Conservation (phyloP, 1,284 basidiomycete species). For the Microbotryum silenes-acaulis region DNA sequence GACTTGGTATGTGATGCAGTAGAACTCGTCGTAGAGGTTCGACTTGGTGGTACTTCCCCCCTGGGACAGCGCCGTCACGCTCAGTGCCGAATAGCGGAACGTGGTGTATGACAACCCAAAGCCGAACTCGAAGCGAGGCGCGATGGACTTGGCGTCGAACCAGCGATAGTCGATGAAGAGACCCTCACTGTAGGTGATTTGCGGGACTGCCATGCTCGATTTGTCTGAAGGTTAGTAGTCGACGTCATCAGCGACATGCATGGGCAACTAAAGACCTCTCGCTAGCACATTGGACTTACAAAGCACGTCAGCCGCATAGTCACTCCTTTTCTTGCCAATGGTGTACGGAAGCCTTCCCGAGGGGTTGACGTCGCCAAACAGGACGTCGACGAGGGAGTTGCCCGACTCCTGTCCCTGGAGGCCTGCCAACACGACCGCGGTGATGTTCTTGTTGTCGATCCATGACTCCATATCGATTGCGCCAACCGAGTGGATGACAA, state of each 20-base stretch:
- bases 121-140: conserved; percentile 46
- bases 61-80: conserved; percentile 25
- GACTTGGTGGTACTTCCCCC: neutral
- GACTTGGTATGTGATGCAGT: conserved; percentile 42
- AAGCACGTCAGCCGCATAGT: conserved; percentile 47
- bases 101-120: conserved; percentile 45
- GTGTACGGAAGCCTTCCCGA: conserved; percentile 45
- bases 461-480: conserved; percentile 40
- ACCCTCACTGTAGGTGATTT: conserved; percentile 42
- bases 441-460: conserved; percentile 32
- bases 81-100: conserved; percentile 40
- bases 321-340: conserved; percentile 53
- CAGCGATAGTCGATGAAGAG: conserved; percentile 49
- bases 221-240: conserved; percentile 13
- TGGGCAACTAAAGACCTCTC: too few relatives aligned
- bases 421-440: conserved; percentile 35
- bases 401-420: conserved; percentile 37
- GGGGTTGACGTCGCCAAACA: conserved; percentile 49
- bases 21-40: conserved; percentile 40
- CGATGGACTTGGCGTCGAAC: conserved; percentile 43
- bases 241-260: conserved; percentile 22
- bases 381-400: conserved; percentile 36
- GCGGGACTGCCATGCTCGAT: neutral
- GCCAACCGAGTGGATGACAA: conserved; percentile 69
- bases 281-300: neutral